Evolutionary conservation across 140 eudicot genomes (phyloP).

Genomic region (Oenanthe javanica): DNA sequence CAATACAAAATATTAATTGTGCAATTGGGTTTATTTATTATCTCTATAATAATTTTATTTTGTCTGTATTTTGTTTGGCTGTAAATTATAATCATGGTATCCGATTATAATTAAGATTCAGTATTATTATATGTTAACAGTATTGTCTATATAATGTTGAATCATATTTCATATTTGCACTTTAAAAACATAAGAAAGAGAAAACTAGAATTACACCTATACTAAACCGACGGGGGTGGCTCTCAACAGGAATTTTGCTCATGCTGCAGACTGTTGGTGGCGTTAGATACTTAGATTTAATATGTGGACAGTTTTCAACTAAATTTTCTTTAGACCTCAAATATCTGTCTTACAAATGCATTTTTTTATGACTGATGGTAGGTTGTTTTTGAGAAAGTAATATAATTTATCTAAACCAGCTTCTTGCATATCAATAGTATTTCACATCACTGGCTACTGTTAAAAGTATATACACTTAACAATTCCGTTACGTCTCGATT

Average conservation of each 20-base stretch:
- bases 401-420: neutral
- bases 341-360: neutral
- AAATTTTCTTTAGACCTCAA: neutral
- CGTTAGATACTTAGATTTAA: neutral
- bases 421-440: neutral
- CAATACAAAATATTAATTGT: neutral
- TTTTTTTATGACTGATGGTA: neutral
- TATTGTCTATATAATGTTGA: neutral
- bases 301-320: neutral
- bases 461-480: neutral
- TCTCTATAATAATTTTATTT: neutral
- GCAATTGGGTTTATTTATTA: neutral
- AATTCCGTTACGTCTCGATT: neutral
- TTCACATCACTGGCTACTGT: neutral
- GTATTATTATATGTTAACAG: neutral
- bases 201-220: neutral
- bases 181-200: neutral
- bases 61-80: neutral
- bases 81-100: neutral
- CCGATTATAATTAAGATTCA: neutral
- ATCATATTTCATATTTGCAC: neutral
- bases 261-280: neutral
- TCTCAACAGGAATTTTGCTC: neutral
- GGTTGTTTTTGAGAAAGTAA: neutral
- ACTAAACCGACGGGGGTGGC: neutral